phyloP scores from a whole-genome alignment of 78 protist genomes.

The Tieghemostelium lacteum region DNA sequence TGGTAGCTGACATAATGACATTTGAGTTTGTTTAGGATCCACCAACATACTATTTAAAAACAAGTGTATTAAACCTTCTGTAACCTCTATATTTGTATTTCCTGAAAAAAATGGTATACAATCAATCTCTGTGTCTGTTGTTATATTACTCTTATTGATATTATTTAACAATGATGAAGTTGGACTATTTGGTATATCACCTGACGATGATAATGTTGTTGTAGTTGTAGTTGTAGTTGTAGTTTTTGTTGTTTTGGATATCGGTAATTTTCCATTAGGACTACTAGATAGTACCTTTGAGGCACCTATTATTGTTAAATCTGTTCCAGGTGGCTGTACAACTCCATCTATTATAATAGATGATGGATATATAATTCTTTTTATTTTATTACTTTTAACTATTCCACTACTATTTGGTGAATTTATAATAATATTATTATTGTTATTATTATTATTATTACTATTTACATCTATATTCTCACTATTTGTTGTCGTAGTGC shows the following conservation, averaged over 20 bases:
- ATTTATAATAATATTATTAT: neutral
- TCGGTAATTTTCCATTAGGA: too few relatives aligned
- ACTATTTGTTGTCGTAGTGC: neutral
- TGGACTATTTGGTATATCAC: neutral
- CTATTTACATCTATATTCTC: neutral
- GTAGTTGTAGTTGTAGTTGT: neutral
- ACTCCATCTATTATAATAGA: neutral
- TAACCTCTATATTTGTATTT: conserved; percentile 78
- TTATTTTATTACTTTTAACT: neutral
- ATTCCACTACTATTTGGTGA: neutral
- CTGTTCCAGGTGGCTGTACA: neutral
- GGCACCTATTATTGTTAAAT: neutral
- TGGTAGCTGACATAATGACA: conserved; percentile 64
- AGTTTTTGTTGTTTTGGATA: neutral
- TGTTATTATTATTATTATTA: neutral
- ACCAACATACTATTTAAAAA: conserved; percentile 33
- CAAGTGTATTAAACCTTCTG: conserved; percentile 80
- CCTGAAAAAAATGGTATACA: conserved; percentile 82
- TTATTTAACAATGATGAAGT: neutral
- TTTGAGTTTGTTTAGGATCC: conserved; percentile 12
- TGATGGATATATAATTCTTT: neutral
- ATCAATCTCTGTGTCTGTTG: neutral
- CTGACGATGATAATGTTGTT: neutral
- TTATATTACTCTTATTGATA: neutral
- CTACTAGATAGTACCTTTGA: neutral